Percentiles rank a stretch among this genome's conserved stretches.
Conservation (phyloP, 2,329 filamentous ascomycete species). For the Penicillium sp. region DNA sequence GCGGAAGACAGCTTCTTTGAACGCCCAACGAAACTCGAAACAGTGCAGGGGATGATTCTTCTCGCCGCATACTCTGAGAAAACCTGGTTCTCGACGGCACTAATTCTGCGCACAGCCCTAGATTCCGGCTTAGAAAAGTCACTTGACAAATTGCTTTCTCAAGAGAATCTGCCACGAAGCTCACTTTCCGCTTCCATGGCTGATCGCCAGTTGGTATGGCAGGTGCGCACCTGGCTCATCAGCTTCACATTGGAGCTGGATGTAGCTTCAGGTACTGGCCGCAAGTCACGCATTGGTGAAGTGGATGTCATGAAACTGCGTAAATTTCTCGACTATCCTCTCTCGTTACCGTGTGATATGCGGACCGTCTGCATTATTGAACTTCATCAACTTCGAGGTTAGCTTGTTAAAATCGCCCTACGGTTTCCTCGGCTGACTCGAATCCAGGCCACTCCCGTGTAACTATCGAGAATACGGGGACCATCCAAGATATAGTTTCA, state of each 20-base stretch:
- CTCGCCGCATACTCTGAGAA: constrained; percentile 38
- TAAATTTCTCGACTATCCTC: constrained; percentile 35
- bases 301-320: constrained; percentile 34
- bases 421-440: neutral
- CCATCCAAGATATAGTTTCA: constrained; percentile 25
- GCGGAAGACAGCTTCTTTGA: constrained; percentile 40
- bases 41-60: constrained; percentile 38
- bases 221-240: constrained; percentile 37
- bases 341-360: constrained; percentile 36
- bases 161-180: constrained; percentile 32
- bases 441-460: constrained; percentile 27
- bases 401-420: neutral
- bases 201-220: constrained; percentile 36
- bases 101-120: constrained; percentile 36
- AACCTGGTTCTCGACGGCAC: constrained; percentile 38
- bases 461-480: constrained; percentile 29
- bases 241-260: constrained; percentile 36
- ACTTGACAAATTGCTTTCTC: constrained; percentile 31
- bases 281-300: constrained; percentile 35
- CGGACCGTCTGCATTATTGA: constrained; percentile 37
- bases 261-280: constrained; percentile 35
- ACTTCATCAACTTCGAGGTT: constrained; percentile 36
- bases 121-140: constrained; percentile 38
- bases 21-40: constrained; percentile 36
- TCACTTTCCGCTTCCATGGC: constrained; percentile 35